Base-by-base conservation (phyloP, 495 filamentous ascomycete species). In the Neurospora tetrasperma region DNA sequence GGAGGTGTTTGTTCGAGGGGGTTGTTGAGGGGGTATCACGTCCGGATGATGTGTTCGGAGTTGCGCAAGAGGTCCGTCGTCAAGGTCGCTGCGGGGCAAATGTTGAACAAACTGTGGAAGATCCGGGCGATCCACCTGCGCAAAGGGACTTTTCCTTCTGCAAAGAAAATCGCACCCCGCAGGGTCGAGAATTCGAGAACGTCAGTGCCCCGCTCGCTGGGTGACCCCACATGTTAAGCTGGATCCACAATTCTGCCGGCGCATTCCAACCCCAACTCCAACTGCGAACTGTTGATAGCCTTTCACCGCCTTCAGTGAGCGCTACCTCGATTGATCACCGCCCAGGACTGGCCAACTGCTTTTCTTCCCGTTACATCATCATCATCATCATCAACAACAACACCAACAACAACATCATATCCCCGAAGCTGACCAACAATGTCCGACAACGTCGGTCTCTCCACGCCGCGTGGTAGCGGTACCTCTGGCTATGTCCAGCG, bases 401-500 rank as follows among this genome's bases (percentile, higher is more conserved):
- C 27, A 23, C 20, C 31, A 9, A 14, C 27, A 23, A 35, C 31
- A 62, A 0, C 44, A 20, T 9, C 42, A 14, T 27, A 38, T 27
- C 69, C 43, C 70, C 46, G 72, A 74, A 71, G 68, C 69, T 18
- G 6, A 9, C 27, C 54, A 73, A 80, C 12, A 70, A 99, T 98
- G 96, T 95, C 95, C 72, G 94, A 94, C 73, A 99, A 99, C 86
- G 96, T 99, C 83, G 96, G 96, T 74, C 94, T 99, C 78, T 87
- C 92, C 70, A 99, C 96, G 27, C 96, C 96, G 7, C 92, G 96
- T 74, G 96, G 96, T 72, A 94, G 90, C 76, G 96, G 96, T 72
- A 99, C 96, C 73, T 97, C 93, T 5, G 96, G 96, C 79, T 98
- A 98, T 84, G 94, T 99, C 71, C 95, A 98, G 79, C 92, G 93